Evolutionary conservation across 768 basidiomycete species (phyloP).

Genomic region (Phaeolepiota aurea): DNA sequence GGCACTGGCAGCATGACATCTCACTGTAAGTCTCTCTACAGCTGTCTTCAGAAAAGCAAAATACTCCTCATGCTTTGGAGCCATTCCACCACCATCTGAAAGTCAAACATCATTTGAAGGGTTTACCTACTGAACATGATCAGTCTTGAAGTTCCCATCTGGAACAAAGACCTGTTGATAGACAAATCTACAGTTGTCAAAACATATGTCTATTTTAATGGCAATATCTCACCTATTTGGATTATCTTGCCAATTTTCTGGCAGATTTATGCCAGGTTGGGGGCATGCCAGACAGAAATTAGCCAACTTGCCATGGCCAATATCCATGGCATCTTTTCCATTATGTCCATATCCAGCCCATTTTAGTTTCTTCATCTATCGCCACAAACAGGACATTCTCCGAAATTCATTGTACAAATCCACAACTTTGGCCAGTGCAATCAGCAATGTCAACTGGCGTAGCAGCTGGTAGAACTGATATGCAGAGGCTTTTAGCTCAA

Average conservation of each 20-base stretch:
- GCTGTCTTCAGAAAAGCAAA: slow-evolving; percentile 5
- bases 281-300: slow-evolving; percentile 16
- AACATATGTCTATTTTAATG: neutral
- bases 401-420: neutral
- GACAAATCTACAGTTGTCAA: neutral
- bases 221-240: slow-evolving; percentile 3
- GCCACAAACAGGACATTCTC: neutral
- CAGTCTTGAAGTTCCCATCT: slow-evolving; percentile 15
- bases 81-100: neutral
- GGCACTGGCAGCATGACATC: neutral
- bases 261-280: slow-evolving; percentile 16
- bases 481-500: neutral
- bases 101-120: slow-evolving; percentile 6
- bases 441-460: neutral
- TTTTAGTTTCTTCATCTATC: neutral
- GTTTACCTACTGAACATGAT: slow-evolving; percentile 8
- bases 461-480: neutral
- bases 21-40: slow-evolving; percentile 8
- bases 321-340: neutral
- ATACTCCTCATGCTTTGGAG: slow-evolving; percentile 5
- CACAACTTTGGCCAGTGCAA: neutral
- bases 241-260: slow-evolving; percentile 10
- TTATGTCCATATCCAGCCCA: slow-evolving; percentile 9
- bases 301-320: slow-evolving; percentile 2
- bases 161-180: slow-evolving; percentile 2